Evolutionary conservation across 192 early-diverging fungal genomes (phyloP).

Genomic region (Coemansia erecta): DNA sequence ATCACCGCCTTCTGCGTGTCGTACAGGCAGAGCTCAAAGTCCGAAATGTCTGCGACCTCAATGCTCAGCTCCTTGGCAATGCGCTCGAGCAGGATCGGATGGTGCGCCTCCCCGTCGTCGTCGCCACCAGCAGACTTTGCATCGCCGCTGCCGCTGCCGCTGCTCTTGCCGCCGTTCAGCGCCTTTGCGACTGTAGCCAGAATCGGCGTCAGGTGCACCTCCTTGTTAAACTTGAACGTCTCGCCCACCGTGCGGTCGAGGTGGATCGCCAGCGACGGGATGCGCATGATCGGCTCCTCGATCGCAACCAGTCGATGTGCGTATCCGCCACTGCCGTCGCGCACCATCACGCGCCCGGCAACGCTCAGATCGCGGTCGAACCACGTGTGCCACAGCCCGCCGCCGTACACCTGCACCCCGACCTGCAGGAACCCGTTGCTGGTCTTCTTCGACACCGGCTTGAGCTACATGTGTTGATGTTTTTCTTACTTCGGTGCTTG

Average conservation of each 20-base stretch:
- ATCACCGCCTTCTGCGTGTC: slow-evolving; percentile 89
- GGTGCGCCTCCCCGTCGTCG: slow-evolving; percentile 57
- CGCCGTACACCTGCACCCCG: slow-evolving; percentile 88
- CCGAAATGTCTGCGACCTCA: slow-evolving; percentile 70
- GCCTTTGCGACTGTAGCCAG: slow-evolving; percentile 70
- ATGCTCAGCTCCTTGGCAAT: slow-evolving; percentile 70
- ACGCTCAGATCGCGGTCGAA: slow-evolving; percentile 97
- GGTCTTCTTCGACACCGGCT: slow-evolving; percentile 92
- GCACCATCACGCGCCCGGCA: slow-evolving; percentile 90
- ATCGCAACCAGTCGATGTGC: slow-evolving; percentile 76
- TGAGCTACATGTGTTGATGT: slow-evolving; percentile 59
- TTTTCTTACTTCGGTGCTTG: too few species aligned
- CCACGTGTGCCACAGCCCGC: slow-evolving; percentile 99
- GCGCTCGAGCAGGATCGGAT: slow-evolving; percentile 74
- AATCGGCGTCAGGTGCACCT: slow-evolving; percentile 88
- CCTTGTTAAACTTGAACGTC: slow-evolving; percentile 93
- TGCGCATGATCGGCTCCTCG: slow-evolving; percentile 85
- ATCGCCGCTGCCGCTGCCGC: slow-evolving; percentile 7
- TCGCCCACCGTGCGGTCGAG: slow-evolving; percentile 79
- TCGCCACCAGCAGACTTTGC: not conserved
- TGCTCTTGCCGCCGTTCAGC: slow-evolving; percentile 34
- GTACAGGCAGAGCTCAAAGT: slow-evolving; percentile 97
- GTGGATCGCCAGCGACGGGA: slow-evolving; percentile 97
- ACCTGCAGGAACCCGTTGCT: slow-evolving; percentile 86
- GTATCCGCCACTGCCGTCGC: slow-evolving; percentile 65